These are phyloP conservation scores for Verticillium longisporum DNA, from an alignment of 2,329 filamentous ascomycete species.

Conservation along the genomic window DNA sequence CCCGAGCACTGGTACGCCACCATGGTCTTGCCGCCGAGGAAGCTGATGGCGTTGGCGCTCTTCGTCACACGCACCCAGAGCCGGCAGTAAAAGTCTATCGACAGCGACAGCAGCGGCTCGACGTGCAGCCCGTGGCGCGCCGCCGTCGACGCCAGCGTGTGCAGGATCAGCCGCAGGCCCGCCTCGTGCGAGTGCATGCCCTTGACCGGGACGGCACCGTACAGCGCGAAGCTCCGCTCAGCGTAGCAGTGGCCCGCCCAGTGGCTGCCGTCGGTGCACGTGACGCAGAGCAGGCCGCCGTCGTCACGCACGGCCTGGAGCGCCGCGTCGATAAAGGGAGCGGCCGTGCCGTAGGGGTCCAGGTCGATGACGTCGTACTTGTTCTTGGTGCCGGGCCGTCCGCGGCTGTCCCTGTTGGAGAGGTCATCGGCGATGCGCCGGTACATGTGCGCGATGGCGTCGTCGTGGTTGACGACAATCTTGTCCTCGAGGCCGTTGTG, in stretches of 20 bases:
- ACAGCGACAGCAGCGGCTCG: constrained; percentile 85
- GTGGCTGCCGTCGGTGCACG: constrained; percentile 91
- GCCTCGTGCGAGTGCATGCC: constrained; percentile 83
- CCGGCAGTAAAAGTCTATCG: constrained; percentile 91
- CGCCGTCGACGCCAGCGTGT: constrained; percentile 73
- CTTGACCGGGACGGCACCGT: constrained; percentile 83
- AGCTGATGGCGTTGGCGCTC: constrained; percentile 82
- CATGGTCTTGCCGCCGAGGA: constrained; percentile 87
- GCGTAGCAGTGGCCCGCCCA: constrained; percentile 92
- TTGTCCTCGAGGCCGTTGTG: constrained; percentile 71
- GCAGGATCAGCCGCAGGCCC: constrained; percentile 77
- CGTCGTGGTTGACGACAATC: constrained; percentile 68
- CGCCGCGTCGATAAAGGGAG: constrained; percentile 85
- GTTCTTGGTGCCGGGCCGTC: constrained; percentile 30
- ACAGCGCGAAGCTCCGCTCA: constrained; percentile 91
- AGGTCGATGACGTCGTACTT: constrained; percentile 93
- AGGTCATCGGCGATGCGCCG: constrained; percentile 51
- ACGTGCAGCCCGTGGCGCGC: constrained; percentile 82
- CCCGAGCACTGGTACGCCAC: constrained; percentile 89
- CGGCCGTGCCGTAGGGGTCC: constrained; percentile 91
- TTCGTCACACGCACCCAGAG: constrained; percentile 79
- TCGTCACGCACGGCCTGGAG: constrained; percentile 78
- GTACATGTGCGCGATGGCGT: constrained; percentile 92
- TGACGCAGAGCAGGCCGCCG: constrained; percentile 87
- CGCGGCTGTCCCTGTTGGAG: constrained; percentile 30